Percentiles rank a stretch among this genome's conserved stretches.
Evolutionary conservation across 2,329 filamentous ascomycete genomes (phyloP).

Genomic region (Exserohilum turcica): DNA sequence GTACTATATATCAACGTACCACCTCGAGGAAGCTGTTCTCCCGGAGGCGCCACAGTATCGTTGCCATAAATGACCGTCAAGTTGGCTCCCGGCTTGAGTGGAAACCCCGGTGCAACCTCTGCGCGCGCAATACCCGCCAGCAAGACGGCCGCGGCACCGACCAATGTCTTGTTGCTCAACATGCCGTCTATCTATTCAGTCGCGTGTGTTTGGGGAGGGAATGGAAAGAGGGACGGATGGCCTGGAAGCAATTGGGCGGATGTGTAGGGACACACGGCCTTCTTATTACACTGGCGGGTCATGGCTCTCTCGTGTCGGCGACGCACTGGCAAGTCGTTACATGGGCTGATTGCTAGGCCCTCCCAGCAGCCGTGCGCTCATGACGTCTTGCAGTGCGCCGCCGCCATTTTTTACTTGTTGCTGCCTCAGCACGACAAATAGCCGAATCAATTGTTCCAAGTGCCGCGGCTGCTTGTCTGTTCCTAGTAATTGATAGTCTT

Average conservation of each 20-base stretch:
- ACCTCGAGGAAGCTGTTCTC: slow-evolving; percentile 39
- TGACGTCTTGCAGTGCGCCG: not conserved
- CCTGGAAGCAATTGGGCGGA: no score
- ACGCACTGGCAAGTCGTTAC: not conserved
- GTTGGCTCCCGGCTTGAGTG: slow-evolving; percentile 16
- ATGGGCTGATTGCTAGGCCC: not conserved
- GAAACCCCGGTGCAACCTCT: slow-evolving; percentile 39
- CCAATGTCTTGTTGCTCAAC: slow-evolving; percentile 20
- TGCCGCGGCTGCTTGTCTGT: no score
- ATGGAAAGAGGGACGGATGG: no score
- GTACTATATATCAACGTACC: slow-evolving; percentile 24
- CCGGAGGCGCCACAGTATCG: slow-evolving; percentile 40
- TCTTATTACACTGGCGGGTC: no score
- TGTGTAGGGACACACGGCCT: no score
- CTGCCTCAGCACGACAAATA: not conserved
- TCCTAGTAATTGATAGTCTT: no score
- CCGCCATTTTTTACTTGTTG: not conserved
- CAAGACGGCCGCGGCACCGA: slow-evolving; percentile 18
- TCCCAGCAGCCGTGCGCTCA: not conserved
- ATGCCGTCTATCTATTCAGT: slow-evolving; percentile 5
- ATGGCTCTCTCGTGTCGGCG: not conserved
- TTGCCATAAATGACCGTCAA: slow-evolving; percentile 38
- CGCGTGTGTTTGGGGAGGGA: no score
- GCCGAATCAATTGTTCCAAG: not conserved
- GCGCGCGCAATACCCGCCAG: slow-evolving; percentile 22